These are phyloP conservation scores for Penicillium macrosclerotiorum DNA, from an alignment of 495 filamentous ascomycete species.

Conservation along the genomic window DNA sequence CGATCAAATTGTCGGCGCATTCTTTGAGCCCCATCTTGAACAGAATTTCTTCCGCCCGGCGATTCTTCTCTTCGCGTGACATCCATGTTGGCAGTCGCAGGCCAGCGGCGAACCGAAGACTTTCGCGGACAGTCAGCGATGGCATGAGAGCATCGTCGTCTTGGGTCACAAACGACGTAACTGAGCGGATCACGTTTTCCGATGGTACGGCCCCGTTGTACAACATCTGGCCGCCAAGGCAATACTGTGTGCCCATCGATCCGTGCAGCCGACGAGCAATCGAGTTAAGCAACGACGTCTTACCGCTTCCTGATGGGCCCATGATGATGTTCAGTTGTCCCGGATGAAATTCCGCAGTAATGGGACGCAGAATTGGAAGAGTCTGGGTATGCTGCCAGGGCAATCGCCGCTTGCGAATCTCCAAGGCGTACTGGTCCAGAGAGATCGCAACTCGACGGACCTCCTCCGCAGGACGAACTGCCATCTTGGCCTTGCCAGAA, in stretches of 20 bases:
- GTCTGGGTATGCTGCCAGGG: conserved; percentile 43
- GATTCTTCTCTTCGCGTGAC: conserved; percentile 59
- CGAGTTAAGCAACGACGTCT: conserved; percentile 67
- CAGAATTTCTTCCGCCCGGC: conserved; percentile 66
- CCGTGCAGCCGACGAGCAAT: conserved; percentile 63
- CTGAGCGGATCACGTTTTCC: conserved; percentile 60
- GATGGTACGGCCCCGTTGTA: conserved; percentile 68
- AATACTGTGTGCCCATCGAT: conserved; percentile 53
- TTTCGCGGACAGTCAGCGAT: conserved; percentile 73
- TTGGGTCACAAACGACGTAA: conserved; percentile 73
- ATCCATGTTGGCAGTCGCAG: conserved; percentile 67
- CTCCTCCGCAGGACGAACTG: conserved; percentile 46
- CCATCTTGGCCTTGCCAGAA: conserved; percentile 62
- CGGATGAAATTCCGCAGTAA: conserved; percentile 60
- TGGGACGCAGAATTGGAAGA: conserved; percentile 60
- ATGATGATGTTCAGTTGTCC: conserved; percentile 71
- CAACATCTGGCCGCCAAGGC: conserved; percentile 53
- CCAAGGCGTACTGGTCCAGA: conserved; percentile 58
- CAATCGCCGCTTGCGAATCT: conserved; percentile 56
- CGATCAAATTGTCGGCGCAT: conserved; percentile 71
- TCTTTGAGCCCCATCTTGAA: conserved; percentile 74
- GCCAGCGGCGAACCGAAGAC: conserved; percentile 63
- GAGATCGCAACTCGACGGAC: conserved; percentile 57
- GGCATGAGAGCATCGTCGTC: conserved; percentile 73
- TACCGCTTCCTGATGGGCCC: conserved; percentile 74